Conservation (phyloP, 768 basidiomycete species). For the Leccinum truebloodii region DNA sequence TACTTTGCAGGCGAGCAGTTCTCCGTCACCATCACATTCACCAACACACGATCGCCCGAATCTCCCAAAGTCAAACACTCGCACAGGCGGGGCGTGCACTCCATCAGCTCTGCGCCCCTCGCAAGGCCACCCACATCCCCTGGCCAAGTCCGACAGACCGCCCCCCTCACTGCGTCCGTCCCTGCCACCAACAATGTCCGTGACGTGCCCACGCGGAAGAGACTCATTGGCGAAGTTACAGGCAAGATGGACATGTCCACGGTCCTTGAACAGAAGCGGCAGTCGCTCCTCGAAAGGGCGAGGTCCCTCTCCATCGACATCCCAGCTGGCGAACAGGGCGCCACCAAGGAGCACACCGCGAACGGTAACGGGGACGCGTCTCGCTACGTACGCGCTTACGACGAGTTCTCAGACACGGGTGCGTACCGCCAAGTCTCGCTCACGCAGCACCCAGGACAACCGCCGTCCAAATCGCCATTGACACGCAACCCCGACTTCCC, state of each 20-base stretch:
- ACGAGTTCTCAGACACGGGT: conserved; percentile 29
- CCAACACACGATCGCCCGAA: conserved; percentile 68
- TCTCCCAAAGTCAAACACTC: conserved; percentile 37
- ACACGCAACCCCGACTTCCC: conserved; percentile 53
- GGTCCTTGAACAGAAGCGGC: conserved; percentile 54
- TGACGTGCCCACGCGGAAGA: conserved; percentile 45
- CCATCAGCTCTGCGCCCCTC: conserved; percentile 80
- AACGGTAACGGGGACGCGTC: conserved; percentile 15
- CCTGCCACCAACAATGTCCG: conserved; percentile 24
- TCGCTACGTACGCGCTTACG: conserved; percentile 34
- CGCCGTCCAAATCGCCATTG: conserved; percentile 30
- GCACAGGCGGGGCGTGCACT: conserved; percentile 76
- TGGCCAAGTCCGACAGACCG: conserved; percentile 50
- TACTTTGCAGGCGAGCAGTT: conserved; percentile 94
- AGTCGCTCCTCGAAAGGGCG: conserved; percentile 50
- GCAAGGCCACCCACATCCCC: conserved; percentile 84
- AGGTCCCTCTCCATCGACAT: conserved; percentile 68
- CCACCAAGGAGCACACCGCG: not conserved
- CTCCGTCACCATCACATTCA: conserved; percentile 82
- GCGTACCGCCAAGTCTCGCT: conserved; percentile 11
- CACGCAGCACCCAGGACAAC: conserved; percentile 6
- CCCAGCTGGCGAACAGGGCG: conserved; percentile 45
- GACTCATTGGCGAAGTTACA: conserved; percentile 52
- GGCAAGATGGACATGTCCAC: conserved; percentile 44
- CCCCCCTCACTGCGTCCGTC: conserved; percentile 26